Base-by-base conservation (phyloP, 1,139 yeast species). In the Kazachstania sp. region DNA sequence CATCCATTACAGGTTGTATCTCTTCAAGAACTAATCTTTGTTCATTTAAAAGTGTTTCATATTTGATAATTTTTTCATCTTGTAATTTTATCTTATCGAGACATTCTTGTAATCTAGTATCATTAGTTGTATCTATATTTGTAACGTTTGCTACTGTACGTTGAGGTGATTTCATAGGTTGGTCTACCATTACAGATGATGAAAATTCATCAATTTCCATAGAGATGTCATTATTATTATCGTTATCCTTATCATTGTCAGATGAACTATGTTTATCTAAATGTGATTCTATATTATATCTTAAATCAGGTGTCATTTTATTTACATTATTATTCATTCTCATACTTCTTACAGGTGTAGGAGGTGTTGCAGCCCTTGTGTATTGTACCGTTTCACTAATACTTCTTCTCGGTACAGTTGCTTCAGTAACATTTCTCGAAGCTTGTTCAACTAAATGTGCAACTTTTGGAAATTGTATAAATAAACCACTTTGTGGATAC, bases 401-500 rank as follows among this genome's bases (percentile, higher is more conserved):
- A 29, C 31, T 48, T 32, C 57, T 47, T 44, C 57, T 50, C 4
- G 59, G 49, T 11, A 43, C 30, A 20, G 20, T 6, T 11, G 15
- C n/a, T 23, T 11, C 19, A 31, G 39, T 38, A 4, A 39, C 35
- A 15, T 13, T 12, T 19, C 23, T 26, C 2, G 45, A 34, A 1
- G 59, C 54, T 18, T 45, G 46, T 26, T 56, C 63, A 18, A 62
- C 47, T 26, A 66, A 49, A 5, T 52, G 44, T 6, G 72, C 70
- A 28, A 86, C 71, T 58, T 86, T 76, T 26, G 79, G 79, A 57
- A 79, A 77, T 2, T 90, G 83, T 41, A 87, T 71, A 59, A 88
- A 88, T 34, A 88, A 65, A 0, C 96, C 96, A 23, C 88, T 71
- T 53, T 75, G 75, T 0, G 88, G 83, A 38, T 65, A 67, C 12